Evolutionary conservation across 176 grass and related monocot genomes (phyloP), one percentile per base, ranked within the genome.

Genomic region (Ensete glaucum): DNA sequence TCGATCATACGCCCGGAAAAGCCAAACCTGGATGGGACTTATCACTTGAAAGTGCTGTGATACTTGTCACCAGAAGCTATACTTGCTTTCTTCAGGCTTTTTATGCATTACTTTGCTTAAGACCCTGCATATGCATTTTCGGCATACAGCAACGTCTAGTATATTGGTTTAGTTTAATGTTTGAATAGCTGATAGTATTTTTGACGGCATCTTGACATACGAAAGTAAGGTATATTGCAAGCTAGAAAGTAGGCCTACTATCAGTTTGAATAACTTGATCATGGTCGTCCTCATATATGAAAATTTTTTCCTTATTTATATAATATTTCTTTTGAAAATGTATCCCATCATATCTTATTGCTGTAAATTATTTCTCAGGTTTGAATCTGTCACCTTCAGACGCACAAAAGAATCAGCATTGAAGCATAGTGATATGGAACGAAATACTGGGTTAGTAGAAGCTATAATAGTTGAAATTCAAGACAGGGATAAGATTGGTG

Each of bases 381-480:
- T 99, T 82, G 95, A 99, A 71, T 75, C 85, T 64, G 82, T 99
- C 6, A 62, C 83, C 65, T 99, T 99, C 79, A 87, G 65, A 71
- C 80, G 95, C 53, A 83, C 95, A 48, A 86, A 84, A 71, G 73
- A 87, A 68, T 99, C 95, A 67, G 84, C 86, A 66, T 80, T 63
- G 20, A 80, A 22, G 67, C 84, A 94, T 73, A 84, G 88, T 72
- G 81, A 74, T 3, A 99, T 99, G 95, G 88, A 99, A 50, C 95
- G 91, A 76, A 99, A 91, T 24, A 99, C 90, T 76, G 95, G 90
- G 72, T 80, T 99, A 66, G 86, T 94, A 12, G 95, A 99, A 81
- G 95, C 90, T 83, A 94, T 99, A 84, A 86, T 99, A 79, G 88
- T 99, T 68, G 90, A 91, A 84, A 94, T 99, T 77, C 86, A 91